Conservation (phyloP, 2,329 filamentous ascomycete genomes). For the Pseudomassariella vexata region DNA sequence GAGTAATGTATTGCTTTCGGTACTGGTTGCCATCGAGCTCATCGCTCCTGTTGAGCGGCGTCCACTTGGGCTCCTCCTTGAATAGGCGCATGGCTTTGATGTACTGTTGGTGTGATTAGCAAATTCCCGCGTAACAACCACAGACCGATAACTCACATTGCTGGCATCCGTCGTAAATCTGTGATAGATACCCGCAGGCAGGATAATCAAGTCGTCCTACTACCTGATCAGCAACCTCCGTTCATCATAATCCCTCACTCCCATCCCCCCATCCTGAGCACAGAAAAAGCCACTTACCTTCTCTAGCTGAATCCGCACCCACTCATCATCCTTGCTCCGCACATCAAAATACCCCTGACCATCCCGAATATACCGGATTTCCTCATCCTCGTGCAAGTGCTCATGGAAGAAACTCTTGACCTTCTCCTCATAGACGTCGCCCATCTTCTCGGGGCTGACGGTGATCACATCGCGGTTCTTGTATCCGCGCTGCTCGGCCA, state of each 20-base stretch:
- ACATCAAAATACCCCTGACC: slow-evolving; percentile 94
- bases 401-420: slow-evolving; percentile 92
- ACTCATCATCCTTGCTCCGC: slow-evolving; percentile 72
- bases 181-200: slow-evolving; percentile 94
- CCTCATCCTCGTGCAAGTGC: slow-evolving; percentile 96
- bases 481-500: slow-evolving; percentile 74
- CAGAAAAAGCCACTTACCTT: slow-evolving; percentile 46
- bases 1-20: slow-evolving; percentile 68
- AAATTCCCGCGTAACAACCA: slow-evolving; percentile 2
- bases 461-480: slow-evolving; percentile 92
- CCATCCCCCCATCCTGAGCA: not conserved
- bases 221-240: slow-evolving; percentile 1
- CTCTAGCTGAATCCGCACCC: slow-evolving; percentile 80
- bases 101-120: slow-evolving; percentile 50
- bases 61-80: slow-evolving; percentile 99
- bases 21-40: slow-evolving; percentile 76
- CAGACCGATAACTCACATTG: slow-evolving; percentile 60
- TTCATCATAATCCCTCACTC: not conserved
- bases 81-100: slow-evolving; percentile 95
- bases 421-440: slow-evolving; percentile 83
- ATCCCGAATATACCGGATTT: slow-evolving; percentile 90
- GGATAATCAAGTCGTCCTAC: slow-evolving; percentile 76
- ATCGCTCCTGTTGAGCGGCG: slow-evolving; percentile 72
- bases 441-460: slow-evolving; percentile 81
- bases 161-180: slow-evolving; percentile 90